Conservation (phyloP, 2,329 filamentous ascomycete species). For the Cladophialophora immunda region DNA sequence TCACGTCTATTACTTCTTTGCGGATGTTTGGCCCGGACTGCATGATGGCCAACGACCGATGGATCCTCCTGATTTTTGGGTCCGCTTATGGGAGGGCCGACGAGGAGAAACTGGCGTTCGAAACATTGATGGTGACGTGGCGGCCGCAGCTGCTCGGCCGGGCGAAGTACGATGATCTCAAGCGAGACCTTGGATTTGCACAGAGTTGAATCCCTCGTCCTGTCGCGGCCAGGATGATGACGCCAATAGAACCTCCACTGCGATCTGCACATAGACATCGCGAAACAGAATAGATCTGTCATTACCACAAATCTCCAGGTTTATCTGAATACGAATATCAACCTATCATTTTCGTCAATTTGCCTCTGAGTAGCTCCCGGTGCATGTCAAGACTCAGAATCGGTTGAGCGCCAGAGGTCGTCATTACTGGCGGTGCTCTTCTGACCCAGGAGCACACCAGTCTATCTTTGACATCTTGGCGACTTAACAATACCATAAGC, state of each 20-base stretch:
- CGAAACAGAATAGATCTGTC: slow-evolving; percentile 1
- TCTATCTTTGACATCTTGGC: neutral
- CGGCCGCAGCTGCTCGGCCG: slow-evolving; percentile 58
- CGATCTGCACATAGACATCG: neutral
- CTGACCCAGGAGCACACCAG: neutral
- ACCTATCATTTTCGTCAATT: neutral
- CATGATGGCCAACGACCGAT: slow-evolving; percentile 85
- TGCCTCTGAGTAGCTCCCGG: neutral
- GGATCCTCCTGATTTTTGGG: slow-evolving; percentile 91
- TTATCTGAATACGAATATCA: slow-evolving; percentile 1
- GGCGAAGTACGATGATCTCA: slow-evolving; percentile 39
- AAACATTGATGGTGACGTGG: slow-evolving; percentile 70
- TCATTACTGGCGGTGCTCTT: neutral
- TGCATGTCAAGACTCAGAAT: neutral
- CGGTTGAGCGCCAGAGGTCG: neutral
- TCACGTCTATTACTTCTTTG: slow-evolving; percentile 98
- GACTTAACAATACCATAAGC: neutral
- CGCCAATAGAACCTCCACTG: neutral
- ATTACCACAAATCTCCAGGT: neutral
- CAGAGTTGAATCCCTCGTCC: neutral
- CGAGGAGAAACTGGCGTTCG: slow-evolving; percentile 53
- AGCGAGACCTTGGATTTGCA: neutral
- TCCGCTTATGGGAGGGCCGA: slow-evolving; percentile 75
- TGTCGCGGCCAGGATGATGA: neutral
- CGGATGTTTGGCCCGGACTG: slow-evolving; percentile 91